Evolutionary conservation across 805 yeast genomes (phyloP), one percentile per base, ranked within the genome.

Genomic region (Wickerhamiella cacticola): DNA sequence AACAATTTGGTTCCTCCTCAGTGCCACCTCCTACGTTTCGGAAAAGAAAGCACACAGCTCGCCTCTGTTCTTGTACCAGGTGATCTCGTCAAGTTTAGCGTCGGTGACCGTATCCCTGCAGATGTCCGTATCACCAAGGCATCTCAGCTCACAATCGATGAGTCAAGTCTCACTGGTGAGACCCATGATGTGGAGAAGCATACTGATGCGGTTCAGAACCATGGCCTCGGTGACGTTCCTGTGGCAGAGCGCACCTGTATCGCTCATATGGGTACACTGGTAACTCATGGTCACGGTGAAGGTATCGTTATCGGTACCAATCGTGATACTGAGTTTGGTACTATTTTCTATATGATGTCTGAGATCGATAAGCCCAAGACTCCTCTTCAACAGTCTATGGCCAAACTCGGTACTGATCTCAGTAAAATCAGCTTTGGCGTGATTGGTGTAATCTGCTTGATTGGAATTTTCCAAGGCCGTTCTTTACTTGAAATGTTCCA

Each of bases 401-500:
- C 88, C 62, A 81, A 83, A 61, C 72, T 92, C 51, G 98, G 98
- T 40, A 83, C 85, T 60, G 95, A 92, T 58, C 71, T 92, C 40
- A 85, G 96, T 0, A 62, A 81, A 25, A 78, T 84, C 59, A 80
- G 94, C 65, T 92, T 92, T 67, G 77, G 72, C 22, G 81, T 89
- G 26, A 92, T 92, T 64, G 96, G 95, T 42, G 63, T 82, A n/a
- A 92, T 92, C 60, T 89, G 96, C 58, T 60, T 92, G 19, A 73
- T 92, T 55, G 99, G 98, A 50, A 72, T 92, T 18, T 50, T 85
- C 42, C 95, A 92, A 68, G 97, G 98, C 43, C 81, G 94, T 53
- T 74, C 83, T 8, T 88, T 96, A 96, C 73, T 92, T 50, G 97
- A 92, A 53, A 92, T 94, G 96, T 89, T 92, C 67, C 96, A 89